Conservation (phyloP, 352 stramenopile species). For the Poterioochromonas sp. region DNA sequence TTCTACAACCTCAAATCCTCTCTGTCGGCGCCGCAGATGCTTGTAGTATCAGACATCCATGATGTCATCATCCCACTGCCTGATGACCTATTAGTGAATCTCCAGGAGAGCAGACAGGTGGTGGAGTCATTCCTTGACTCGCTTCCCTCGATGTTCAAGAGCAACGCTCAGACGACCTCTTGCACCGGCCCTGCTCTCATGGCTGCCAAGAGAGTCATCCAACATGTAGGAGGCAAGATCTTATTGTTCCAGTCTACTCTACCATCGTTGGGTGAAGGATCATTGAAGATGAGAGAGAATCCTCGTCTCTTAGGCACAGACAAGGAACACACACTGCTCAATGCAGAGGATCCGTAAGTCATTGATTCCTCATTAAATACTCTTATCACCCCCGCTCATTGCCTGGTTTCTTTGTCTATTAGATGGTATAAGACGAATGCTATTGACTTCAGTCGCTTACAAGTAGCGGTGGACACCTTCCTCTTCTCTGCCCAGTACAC, state of each 20-base stretch:
- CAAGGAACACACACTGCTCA: slow-evolving; percentile 68
- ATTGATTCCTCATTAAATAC: background rate
- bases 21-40: slow-evolving; percentile 57
- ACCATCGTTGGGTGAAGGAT: slow-evolving; percentile 61
- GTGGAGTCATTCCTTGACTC: slow-evolving; percentile 89
- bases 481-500: slow-evolving; percentile 88
- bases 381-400: no score
- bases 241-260: slow-evolving; percentile 61
- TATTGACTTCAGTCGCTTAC: slow-evolving; percentile 91
- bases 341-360: slow-evolving; percentile 63
- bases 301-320: slow-evolving; percentile 61
- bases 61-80: slow-evolving; percentile 66
- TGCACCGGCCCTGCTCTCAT: slow-evolving; percentile 75
- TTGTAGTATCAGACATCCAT: slow-evolving; percentile 72
- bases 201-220: slow-evolving; percentile 93
- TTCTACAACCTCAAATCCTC: slow-evolving; percentile 70
- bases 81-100: slow-evolving; percentile 95
- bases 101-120: slow-evolving; percentile 83
- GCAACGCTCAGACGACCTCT: slow-evolving; percentile 51
- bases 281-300: slow-evolving; percentile 66
- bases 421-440: slow-evolving; percentile 70
- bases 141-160: slow-evolving; percentile 77
- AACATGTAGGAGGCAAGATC: slow-evolving; percentile 73
- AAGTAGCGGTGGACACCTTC: slow-evolving; percentile 99
- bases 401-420: background rate